Conservation (phyloP, 345 rosid species). For the Syzygium oleosum region DNA sequence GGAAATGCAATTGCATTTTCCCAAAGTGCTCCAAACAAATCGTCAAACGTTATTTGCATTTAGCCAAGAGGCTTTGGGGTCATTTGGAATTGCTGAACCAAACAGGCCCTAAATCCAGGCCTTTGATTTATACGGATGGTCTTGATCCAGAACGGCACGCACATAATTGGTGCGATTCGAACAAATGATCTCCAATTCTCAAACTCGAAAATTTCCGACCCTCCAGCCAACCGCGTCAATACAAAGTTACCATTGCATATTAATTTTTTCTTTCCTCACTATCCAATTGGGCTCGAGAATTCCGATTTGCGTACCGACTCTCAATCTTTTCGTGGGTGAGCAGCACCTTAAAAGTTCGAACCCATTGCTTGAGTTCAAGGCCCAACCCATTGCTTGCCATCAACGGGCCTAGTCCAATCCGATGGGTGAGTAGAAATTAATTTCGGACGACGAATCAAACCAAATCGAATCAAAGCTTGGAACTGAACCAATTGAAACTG, state of each 20-base stretch:
- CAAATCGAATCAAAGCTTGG: not conserved
- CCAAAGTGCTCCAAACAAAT: too few species aligned
- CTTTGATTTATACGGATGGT: accelerated
- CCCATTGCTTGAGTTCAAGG: not conserved
- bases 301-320: too few species aligned
- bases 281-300: not conserved
- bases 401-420: not conserved
- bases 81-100: too few species aligned
- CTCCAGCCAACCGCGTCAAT: too few species aligned
- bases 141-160: not conserved
- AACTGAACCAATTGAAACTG: not conserved
- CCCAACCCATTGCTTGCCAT: not conserved
- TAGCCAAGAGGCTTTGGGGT: too few species aligned
- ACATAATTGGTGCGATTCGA: too few species aligned
- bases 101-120: not conserved
- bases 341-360: not conserved
- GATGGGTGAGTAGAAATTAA: not conserved
- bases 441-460: not conserved
- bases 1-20: too few species aligned
- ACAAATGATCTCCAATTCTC: not conserved
- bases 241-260: not conserved
- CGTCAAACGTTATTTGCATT: too few species aligned
- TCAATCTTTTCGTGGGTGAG: not conserved
- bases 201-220: not conserved
- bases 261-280: not conserved